phyloP scores from a whole-genome alignment of 257 asterid species.

The Nicotiana undulata region DNA sequence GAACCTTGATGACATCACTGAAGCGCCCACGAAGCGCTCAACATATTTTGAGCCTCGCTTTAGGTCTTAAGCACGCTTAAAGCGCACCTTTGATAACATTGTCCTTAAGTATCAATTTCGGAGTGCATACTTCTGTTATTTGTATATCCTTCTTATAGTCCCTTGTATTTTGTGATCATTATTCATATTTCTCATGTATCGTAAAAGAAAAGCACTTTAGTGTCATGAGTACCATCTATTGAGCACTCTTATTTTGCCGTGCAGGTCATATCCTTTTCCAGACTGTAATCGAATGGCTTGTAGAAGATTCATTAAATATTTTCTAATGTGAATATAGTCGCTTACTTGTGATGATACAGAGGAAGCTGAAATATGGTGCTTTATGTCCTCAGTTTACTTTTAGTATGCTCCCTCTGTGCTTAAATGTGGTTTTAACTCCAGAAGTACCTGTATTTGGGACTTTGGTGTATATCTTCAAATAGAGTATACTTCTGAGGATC shows the following conservation, averaged over 20 bases:
- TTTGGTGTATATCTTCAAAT: not conserved
- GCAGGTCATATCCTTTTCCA: conserved; percentile 95
- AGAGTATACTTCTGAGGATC: not conserved
- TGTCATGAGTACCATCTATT: not conserved
- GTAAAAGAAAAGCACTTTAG: not conserved
- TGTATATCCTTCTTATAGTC: not conserved
- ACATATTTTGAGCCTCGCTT: no score
- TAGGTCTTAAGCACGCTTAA: no score
- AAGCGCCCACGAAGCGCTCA: no score
- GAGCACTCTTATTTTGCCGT: conserved; percentile 16
- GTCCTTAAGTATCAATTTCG: no score
- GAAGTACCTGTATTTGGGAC: not conserved
- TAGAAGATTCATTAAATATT: conserved; percentile 8
- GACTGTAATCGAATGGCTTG: not conserved
- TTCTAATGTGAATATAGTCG: not conserved
- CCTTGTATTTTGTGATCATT: not conserved
- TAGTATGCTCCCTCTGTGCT: not conserved
- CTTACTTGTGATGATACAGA: not conserved
- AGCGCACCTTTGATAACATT: no score
- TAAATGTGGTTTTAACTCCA: not conserved
- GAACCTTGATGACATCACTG: no score
- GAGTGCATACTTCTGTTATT: not conserved
- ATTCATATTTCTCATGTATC: not conserved
- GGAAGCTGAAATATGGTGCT: not conserved
- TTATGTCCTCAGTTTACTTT: not conserved